phyloP scores from a whole-genome alignment of 148 eudicot genomes.

The Camellia lanceoleosa region DNA sequence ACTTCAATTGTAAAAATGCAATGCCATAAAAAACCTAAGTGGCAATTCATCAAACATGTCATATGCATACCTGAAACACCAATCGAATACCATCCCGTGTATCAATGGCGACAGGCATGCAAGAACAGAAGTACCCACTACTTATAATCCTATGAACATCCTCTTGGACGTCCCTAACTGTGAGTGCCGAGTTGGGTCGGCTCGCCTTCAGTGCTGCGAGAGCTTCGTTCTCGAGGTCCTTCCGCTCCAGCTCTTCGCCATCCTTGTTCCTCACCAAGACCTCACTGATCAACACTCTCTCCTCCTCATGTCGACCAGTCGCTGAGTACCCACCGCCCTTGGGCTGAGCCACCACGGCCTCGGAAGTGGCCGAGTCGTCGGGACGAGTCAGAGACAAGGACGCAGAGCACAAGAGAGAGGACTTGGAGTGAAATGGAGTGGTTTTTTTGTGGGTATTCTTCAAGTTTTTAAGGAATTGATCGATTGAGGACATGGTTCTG shows the following conservation, averaged over 20 bases:
- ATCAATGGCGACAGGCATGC: slow-evolving; percentile 93
- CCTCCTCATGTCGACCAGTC: slow-evolving; percentile 61
- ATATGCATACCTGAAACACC: slow-evolving; percentile 85
- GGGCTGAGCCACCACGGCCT: slow-evolving; percentile 20
- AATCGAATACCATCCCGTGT: slow-evolving; percentile 92
- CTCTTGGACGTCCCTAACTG: slow-evolving; percentile 86
- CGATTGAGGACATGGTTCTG: slow-evolving; percentile 28
- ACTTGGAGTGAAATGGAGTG: slow-evolving; percentile 6
- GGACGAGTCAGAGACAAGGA: slow-evolving; percentile 33
- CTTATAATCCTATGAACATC: slow-evolving; percentile 90
- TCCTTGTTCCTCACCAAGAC: slow-evolving; percentile 84
- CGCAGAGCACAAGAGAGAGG: slow-evolving; percentile 51
- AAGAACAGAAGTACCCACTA: slow-evolving; percentile 82
- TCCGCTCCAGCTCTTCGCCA: slow-evolving; percentile 84
- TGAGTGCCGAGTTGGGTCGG: slow-evolving; percentile 77
- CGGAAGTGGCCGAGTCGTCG: slow-evolving; percentile 20
- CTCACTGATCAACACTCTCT: slow-evolving; percentile 92
- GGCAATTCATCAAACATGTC: not conserved
- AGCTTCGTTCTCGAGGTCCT: slow-evolving; percentile 82
- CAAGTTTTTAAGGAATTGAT: slow-evolving; percentile 4
- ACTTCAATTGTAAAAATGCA: too few species aligned
- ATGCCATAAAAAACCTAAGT: not conserved
- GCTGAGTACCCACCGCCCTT: slow-evolving; percentile 23
- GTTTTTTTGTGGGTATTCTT: not conserved
- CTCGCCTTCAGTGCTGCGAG: slow-evolving; percentile 72